phyloP scores from a whole-genome alignment of 352 stramenopile species.

The Globisporangium radiosum region DNA sequence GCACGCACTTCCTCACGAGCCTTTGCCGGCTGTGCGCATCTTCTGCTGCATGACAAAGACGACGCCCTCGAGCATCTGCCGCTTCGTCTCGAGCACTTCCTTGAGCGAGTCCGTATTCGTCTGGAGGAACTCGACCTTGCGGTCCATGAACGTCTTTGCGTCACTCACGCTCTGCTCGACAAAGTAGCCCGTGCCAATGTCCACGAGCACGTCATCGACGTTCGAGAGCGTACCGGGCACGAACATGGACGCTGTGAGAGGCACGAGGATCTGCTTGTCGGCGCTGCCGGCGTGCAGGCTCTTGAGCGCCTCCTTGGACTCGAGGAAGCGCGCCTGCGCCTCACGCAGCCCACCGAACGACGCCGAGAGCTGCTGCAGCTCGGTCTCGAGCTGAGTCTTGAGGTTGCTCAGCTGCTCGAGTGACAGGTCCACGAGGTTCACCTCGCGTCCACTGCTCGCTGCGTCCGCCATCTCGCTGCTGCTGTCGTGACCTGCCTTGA shows the following conservation, averaged over 20 bases:
- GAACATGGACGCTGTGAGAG: conserved; percentile 94
- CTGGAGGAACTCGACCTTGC: conserved; percentile 90
- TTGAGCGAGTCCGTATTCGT: conserved; percentile 92
- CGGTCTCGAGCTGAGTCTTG: conserved; percentile 84
- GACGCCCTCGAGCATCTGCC: conserved; percentile 75
- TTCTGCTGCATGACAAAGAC: conserved; percentile 85
- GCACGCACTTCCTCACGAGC: conserved; percentile 1
- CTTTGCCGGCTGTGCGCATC: conserved; percentile 29
- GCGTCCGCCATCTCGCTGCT: conserved; percentile 31
- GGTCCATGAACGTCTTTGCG: conserved; percentile 88
- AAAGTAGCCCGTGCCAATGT: conserved; percentile 95
- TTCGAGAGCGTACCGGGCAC: conserved; percentile 86
- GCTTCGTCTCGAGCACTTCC: conserved; percentile 76
- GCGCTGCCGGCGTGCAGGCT: conserved; percentile 48
- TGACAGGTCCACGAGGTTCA: conserved; percentile 84
- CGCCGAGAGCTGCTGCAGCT: conserved; percentile 69
- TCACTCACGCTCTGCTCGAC: conserved; percentile 88
- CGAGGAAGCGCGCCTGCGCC: conserved; percentile 67
- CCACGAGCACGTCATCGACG: conserved; percentile 87
- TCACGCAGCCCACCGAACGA: conserved; percentile 69
- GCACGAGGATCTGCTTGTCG: conserved; percentile 89
- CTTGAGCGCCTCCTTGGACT: conserved; percentile 73
- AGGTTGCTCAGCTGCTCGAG: conserved; percentile 92
- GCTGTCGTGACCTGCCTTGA: conserved; percentile 5
- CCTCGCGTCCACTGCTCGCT: conserved; percentile 21